Base-by-base conservation (phyloP, 441 rosid species). In the Populus hybrid region DNA sequence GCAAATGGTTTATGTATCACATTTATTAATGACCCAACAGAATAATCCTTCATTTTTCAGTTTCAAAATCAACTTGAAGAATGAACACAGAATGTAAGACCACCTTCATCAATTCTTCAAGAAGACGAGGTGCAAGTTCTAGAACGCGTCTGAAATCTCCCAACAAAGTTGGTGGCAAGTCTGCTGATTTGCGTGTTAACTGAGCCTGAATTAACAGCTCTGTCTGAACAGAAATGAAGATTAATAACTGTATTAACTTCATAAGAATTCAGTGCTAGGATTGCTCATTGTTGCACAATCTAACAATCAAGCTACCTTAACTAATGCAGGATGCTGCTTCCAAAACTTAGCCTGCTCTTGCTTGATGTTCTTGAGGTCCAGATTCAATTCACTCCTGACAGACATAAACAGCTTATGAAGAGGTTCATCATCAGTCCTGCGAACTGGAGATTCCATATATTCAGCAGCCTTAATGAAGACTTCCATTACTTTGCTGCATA, bases 281-380 rank as follows among this genome's bases (percentile, higher is more conserved):
- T 73, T 77, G 45, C 64, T 68, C 26, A 63, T 63, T 53, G 71
- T 69, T 45, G 33, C 68, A 64, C 77, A 56, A 80, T 59, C 61
- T 53, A 70, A 53, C 26, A 70, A 80, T 29, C 1, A 77, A 59
- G 73, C 69, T 83, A 96, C 98, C 98, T 96, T 96, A 77, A 93
- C 99, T 73, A 96, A 61, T 20, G 99, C 94, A 23, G 99, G 99
- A 85, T 96, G 96, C 87, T 94, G 98, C 89, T 94, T 96, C 98
- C 95, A 96, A 84, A 94, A 96, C 87, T 94, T 96, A 75, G 98
- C 98, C 84, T 96, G 99, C 86, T 96, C 99, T 90, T 96, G 98
- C 91, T 96, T 96, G 76, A 93, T 90, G 86, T 93, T 96, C 89
- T 94, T 94, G 23, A 84, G 93, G 83, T 96, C 99, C 85, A 96